Evolutionary conservation across 768 basidiomycete species (phyloP).

Genomic region (Mycena vitilis): DNA sequence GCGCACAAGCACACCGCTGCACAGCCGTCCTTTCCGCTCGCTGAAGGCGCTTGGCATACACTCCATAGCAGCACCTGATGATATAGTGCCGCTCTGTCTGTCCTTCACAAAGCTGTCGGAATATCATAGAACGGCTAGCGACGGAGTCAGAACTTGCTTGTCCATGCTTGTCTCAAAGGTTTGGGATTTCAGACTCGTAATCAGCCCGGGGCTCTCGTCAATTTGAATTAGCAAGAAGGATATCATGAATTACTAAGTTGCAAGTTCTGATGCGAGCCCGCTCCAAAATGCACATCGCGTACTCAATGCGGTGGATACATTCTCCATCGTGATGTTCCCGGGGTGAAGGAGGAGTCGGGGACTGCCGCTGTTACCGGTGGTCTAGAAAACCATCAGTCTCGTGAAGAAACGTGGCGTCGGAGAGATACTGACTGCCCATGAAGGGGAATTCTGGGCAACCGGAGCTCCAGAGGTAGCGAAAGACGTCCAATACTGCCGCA

Average conservation of each 20-base stretch:
- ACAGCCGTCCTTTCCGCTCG: too few relatives aligned
- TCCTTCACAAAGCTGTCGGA: too few relatives aligned
- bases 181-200: too few relatives aligned
- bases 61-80: too few relatives aligned
- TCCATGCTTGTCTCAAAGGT: too few relatives aligned
- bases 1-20: too few relatives aligned
- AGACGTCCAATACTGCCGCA: conserved; percentile 55
- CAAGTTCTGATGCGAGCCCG: conserved; percentile 34
- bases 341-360: conserved; percentile 48
- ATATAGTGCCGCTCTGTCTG: too few relatives aligned
- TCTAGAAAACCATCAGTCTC: neutral
- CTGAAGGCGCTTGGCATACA: too few relatives aligned
- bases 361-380: conserved; percentile 33
- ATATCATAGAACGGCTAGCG: too few relatives aligned
- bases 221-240: too few relatives aligned
- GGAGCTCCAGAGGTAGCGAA: conserved; percentile 52
- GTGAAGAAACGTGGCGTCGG: neutral
- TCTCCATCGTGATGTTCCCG: conserved; percentile 41
- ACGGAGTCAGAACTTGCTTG: too few relatives aligned
- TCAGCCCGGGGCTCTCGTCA: too few relatives aligned
- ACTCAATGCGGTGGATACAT: conserved; percentile 32
- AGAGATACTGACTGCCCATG: conserved; percentile 45
- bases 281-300: conserved; percentile 49
- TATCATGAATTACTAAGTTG: conserved; percentile 1
- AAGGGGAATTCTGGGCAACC: conserved; percentile 32